phyloP scores from a whole-genome alignment of 768 basidiomycete species.

The Lentinula lateritia region DNA sequence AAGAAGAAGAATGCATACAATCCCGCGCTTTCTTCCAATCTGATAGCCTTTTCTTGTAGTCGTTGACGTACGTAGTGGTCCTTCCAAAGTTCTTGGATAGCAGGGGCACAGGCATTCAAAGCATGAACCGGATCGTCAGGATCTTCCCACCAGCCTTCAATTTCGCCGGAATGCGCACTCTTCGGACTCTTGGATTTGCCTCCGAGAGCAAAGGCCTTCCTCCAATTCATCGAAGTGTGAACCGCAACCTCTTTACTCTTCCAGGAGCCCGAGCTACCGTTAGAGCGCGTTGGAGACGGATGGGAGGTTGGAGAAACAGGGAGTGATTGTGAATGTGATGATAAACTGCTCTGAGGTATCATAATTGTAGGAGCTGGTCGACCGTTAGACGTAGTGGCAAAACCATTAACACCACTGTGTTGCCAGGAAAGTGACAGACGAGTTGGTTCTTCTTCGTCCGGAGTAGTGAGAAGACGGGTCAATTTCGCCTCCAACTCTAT shows the following conservation, averaged over 20 bases:
- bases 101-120: conserved; percentile 54
- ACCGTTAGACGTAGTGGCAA: conserved; percentile 25
- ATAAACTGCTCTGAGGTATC: conserved; percentile 33
- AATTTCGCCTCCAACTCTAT: conserved; percentile 65
- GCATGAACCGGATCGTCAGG: conserved; percentile 76
- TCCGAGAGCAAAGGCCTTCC: conserved; percentile 57
- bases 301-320: conserved; percentile 17
- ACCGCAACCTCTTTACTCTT: conserved; percentile 51
- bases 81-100: conserved; percentile 73
- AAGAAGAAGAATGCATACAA: conserved; percentile 50
- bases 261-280: conserved; percentile 24
- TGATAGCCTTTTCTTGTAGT: conserved; percentile 57
- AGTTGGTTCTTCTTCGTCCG: conserved; percentile 67
- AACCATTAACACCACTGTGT: conserved; percentile 19
- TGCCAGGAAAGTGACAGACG: conserved; percentile 45
- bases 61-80: conserved; percentile 62
- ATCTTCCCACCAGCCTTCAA: conserved; percentile 84
- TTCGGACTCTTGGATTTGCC: conserved; percentile 62
- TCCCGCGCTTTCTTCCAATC: conserved; percentile 79
- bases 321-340: conserved; percentile 18
- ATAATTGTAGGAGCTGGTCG: conserved; percentile 47
- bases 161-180: conserved; percentile 63
- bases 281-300: conserved; percentile 11
- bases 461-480: conserved; percentile 59
- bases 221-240: conserved; percentile 63